phyloP scores from a whole-genome alignment of 2,329 filamentous ascomycete species.

The Cryphonectria naterciae region DNA sequence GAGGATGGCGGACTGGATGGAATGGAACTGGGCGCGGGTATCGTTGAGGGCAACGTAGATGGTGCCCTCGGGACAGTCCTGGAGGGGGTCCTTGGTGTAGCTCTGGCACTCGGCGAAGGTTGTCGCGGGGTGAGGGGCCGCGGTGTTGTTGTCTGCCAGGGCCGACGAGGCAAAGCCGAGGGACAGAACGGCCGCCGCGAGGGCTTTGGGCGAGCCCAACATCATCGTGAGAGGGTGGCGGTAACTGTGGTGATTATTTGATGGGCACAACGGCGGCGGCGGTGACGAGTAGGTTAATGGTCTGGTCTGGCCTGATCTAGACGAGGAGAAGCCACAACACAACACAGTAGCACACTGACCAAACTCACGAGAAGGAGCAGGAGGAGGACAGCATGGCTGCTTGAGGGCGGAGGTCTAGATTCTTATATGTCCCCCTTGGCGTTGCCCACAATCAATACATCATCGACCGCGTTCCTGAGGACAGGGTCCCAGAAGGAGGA shows the following conservation, averaged over 20 bases:
- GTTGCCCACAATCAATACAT: background rate
- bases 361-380: background rate
- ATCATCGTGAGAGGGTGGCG: slow-evolving; percentile 14
- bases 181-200: slow-evolving; percentile 25
- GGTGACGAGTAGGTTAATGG: background rate
- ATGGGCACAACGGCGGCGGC: background rate
- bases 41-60: slow-evolving; percentile 46
- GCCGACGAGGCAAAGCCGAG: slow-evolving; percentile 22
- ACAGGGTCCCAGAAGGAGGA: background rate
- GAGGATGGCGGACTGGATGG: slow-evolving; percentile 46
- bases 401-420: background rate
- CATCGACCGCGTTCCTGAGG: background rate
- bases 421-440: background rate
- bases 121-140: slow-evolving; percentile 32
- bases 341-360: background rate
- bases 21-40: slow-evolving; percentile 41
- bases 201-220: slow-evolving; percentile 16
- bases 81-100: slow-evolving; percentile 39
- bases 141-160: slow-evolving; percentile 25
- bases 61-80: slow-evolving; percentile 45
- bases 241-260: background rate
- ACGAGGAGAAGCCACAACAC: background rate
- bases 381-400: background rate
- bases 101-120: slow-evolving; percentile 40
- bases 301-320: background rate